Percentiles rank a stretch among this genome's conserved stretches.
Conservation (phyloP, 192 early-diverging fungal genomes). For the Coemansia sp. region DNA sequence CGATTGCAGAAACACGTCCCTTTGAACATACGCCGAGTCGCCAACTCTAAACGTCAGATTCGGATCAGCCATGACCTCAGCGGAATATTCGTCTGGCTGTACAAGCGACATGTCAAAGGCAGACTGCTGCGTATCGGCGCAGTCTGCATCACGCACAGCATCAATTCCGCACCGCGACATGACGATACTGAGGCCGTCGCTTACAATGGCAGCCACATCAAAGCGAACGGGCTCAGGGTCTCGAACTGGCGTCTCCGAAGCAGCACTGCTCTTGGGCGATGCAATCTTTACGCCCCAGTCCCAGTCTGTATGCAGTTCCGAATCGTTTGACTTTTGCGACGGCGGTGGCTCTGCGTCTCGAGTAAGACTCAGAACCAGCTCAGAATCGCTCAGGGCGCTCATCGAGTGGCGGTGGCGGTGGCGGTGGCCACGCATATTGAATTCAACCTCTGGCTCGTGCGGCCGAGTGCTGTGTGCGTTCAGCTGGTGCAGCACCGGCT, state of each 20-base stretch:
- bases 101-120: conserved; percentile 20
- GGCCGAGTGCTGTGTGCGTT: not conserved
- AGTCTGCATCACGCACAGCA: conserved; percentile 12
- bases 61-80: conserved; percentile 26
- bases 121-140: conserved; percentile 2
- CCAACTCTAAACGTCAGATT: conserved; percentile 24
- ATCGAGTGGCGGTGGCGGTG: conserved; percentile 13
- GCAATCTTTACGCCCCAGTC: conserved; percentile 48
- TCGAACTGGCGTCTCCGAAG: not conserved
- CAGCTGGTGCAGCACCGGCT: conserved; percentile 25
- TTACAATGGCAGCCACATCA: conserved; percentile 4
- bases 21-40: conserved; percentile 22
- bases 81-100: conserved; percentile 15
- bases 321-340: not conserved
- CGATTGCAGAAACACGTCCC: conserved; percentile 31
- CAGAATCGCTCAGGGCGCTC: conserved; percentile 43
- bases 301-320: conserved; percentile 41
- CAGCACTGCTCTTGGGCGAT: not conserved
- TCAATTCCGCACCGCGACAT: conserved; percentile 45
- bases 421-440: not conserved
- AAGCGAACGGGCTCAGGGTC: not conserved
- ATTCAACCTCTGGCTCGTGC: not conserved
- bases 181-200: not conserved
- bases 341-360: not conserved
- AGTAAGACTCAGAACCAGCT: conserved; percentile 6